These are phyloP conservation scores for Sarcocystis neurona DNA, from an alignment of 169 alveolate species.

Conservation along the genomic window DNA sequence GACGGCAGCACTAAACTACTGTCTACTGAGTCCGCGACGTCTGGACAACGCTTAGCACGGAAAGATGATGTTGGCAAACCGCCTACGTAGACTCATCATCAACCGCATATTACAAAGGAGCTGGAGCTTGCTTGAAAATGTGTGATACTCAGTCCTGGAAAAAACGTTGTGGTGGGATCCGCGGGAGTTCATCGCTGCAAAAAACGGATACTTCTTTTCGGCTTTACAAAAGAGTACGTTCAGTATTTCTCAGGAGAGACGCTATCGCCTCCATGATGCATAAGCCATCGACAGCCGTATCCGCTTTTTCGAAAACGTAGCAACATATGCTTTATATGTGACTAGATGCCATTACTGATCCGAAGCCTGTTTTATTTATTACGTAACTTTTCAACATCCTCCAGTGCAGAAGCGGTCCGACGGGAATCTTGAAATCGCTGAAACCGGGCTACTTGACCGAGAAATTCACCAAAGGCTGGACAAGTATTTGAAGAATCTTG, in stretches of 20 bases:
- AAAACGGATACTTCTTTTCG: neutral
- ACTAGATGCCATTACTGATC: no score
- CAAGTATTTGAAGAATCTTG: neutral
- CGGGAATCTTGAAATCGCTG: neutral
- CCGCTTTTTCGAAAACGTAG: no score
- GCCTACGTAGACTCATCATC: neutral
- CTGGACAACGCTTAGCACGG: no score
- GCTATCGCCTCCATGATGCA: no score
- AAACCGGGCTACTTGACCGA: neutral
- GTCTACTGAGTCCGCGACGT: neutral
- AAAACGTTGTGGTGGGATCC: neutral
- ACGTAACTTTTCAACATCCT: no score
- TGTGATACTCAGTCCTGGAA: conserved; percentile 32
- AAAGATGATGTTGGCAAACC: no score
- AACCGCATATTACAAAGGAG: neutral
- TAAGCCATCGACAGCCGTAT: no score
- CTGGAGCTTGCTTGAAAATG: no score
- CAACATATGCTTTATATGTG: no score
- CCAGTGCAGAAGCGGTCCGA: neutral
- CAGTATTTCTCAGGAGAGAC: no score
- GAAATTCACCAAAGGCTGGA: neutral
- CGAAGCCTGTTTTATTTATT: no score
- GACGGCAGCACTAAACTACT: neutral
- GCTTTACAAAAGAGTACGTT: no score
- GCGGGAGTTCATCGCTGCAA: conserved; percentile 29